Base-by-base conservation (phyloP, 306 rosid genomes). In the Hippophae tibetana region DNA sequence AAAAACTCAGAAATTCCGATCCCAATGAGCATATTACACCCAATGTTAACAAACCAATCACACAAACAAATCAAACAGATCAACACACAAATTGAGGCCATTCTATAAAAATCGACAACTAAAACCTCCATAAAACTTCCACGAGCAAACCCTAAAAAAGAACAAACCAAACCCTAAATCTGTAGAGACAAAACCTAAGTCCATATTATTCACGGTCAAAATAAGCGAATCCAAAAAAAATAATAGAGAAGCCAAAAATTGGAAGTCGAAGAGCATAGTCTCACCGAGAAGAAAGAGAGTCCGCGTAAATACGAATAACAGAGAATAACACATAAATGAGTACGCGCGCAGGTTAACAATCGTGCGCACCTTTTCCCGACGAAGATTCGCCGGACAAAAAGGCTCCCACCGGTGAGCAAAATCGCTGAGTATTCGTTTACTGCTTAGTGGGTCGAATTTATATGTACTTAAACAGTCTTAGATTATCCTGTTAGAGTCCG, bases 111-210 rank as follows among this genome's bases (percentile, higher is more conserved):
- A 78, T 68, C 70, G 72, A 58, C 54, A 62, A 70, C 87, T 77
- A 79, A 83, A 90, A 82, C 79, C 95, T 81, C 81, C 26, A 13
- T 47, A 64, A 60, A 74, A 66, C 83, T 63, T 43, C 49, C 49
- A 61, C 42, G 69, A 70, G 54, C 68, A 72, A 78, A 78, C 73
- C 78, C 76, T 66, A 70, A 31, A 31, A 31, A 31, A 18, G 61
- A 70, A 64, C 54, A 54, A 26, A 62, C 38, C 23, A 7, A 9
- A 63, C 73, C 73, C 74, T 51, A 79, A 88, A 86, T 85, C 86
- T 49, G 57, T 42, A 74, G 65, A 73, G 72, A 14, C 49, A 79
- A 78, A 69, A 75, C 76, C 73, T 47, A 66, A 73, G 75, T 76
- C 51, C 66, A 55, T 9, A 61, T 7, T 72, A 47, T 68, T 76